Evolutionary conservation across 805 yeast species (phyloP).

Genomic region (Candida tallmaniae): DNA sequence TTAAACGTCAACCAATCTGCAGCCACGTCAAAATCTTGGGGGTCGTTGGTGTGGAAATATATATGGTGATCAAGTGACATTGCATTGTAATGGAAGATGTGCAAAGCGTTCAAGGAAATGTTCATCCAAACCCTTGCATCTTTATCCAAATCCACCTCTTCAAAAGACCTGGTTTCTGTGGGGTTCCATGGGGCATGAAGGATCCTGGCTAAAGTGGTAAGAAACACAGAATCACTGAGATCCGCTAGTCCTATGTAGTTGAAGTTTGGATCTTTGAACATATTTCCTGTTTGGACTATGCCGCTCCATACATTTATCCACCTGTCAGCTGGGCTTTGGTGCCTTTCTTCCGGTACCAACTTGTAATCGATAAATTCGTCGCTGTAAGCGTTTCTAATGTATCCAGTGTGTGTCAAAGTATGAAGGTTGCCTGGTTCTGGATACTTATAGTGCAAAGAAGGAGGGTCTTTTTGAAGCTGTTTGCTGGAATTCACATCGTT

Average conservation of each 20-base stretch:
- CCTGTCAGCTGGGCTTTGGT: conserved; percentile 27
- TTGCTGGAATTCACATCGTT: conserved; percentile 5
- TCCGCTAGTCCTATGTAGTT: conserved; percentile 36
- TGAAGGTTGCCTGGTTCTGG: conserved; percentile 22
- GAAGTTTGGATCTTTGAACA: conserved; percentile 15
- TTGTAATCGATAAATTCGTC: conserved; percentile 31
- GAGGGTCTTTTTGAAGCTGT: conserved; percentile 13
- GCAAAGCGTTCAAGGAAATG: conserved; percentile 28
- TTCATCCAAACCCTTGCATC: conserved; percentile 30
- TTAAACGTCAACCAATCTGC: conserved; percentile 34
- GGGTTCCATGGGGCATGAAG: conserved; percentile 42
- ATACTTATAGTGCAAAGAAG: conserved; percentile 19
- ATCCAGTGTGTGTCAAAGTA: conserved; percentile 32
- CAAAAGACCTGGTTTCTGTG: conserved; percentile 24
- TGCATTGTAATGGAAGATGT: conserved; percentile 39
- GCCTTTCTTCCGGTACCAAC: conserved; percentile 32
- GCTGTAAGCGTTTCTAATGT: conserved; percentile 32
- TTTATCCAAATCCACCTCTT: conserved; percentile 26
- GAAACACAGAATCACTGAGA: conserved; percentile 33
- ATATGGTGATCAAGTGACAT: conserved; percentile 44
- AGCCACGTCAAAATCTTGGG: conserved; percentile 24
- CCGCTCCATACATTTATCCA: conserved; percentile 41
- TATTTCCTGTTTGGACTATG: conserved; percentile 10
- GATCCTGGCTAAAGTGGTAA: conserved; percentile 39
- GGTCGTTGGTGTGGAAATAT: conserved; percentile 33